phyloP scores from a whole-genome alignment of 2,329 filamentous ascomycete genomes.

The Fusarium coicis region DNA sequence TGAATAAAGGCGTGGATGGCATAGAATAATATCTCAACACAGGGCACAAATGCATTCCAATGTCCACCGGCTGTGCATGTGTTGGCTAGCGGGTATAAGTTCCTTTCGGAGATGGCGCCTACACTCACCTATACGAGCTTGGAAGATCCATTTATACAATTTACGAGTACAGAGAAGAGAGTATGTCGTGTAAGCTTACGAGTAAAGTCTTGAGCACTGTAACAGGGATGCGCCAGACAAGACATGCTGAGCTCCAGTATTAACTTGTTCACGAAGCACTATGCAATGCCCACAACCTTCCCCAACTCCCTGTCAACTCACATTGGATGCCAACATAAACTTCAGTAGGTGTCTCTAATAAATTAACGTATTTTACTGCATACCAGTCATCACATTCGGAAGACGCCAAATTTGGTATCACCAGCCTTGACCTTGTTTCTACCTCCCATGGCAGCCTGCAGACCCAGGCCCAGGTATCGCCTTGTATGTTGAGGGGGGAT shows the following conservation, averaged over 20 bases:
- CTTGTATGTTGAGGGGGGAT: slow-evolving; percentile 83
- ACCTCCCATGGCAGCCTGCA: slow-evolving; percentile 77
- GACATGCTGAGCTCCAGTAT: too few species aligned
- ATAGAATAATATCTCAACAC: neutral
- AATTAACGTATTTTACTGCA: slow-evolving; percentile 6
- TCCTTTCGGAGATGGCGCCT: neutral
- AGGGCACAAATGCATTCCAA: neutral
- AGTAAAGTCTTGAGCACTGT: neutral
- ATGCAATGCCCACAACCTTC: neutral
- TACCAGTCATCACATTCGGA: slow-evolving; percentile 74
- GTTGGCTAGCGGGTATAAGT: neutral
- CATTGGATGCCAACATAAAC: neutral
- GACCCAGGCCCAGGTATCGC: slow-evolving; percentile 75
- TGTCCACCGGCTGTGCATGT: neutral
- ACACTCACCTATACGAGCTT: neutral
- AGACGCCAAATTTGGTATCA: slow-evolving; percentile 80
- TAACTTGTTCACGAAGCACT: neutral
- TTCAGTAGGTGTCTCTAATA: neutral
- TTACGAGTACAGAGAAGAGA: too few species aligned
- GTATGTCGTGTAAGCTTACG: neutral
- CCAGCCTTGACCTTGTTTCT: slow-evolving; percentile 69
- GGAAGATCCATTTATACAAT: neutral
- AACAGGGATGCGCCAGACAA: neutral
- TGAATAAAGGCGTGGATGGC: too few species aligned
- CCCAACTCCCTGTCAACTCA: neutral